Evolutionary conservation across 106 monocot genomes (phyloP).

Genomic region (Iris macrosiphon): DNA sequence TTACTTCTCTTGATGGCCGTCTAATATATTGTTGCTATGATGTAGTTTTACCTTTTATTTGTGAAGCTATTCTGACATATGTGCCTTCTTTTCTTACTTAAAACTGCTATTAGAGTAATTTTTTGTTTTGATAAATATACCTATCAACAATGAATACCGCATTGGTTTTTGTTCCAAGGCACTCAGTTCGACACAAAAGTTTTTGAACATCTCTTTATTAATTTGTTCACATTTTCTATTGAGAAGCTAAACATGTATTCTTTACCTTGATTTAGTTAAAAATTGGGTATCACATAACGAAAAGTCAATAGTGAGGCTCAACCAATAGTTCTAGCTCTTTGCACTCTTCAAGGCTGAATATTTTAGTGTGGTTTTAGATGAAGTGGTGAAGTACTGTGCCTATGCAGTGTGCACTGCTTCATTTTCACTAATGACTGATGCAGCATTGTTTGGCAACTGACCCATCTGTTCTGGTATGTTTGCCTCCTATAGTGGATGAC

Average conservation of each 20-base stretch:
- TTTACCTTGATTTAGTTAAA: not conserved
- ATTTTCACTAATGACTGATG: constrained; percentile 71
- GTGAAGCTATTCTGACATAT: too few species aligned
- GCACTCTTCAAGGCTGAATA: constrained; percentile 20
- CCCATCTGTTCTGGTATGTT: constrained; percentile 89
- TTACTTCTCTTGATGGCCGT: too few species aligned
- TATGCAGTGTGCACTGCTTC: constrained; percentile 50
- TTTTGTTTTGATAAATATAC: too few species aligned
- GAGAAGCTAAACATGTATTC: not conserved
- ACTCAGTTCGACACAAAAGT: not conserved
- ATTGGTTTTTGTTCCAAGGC: constrained; percentile 1
- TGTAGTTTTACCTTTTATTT: too few species aligned
- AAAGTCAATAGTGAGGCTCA: constrained; percentile 6
- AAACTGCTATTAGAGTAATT: too few species aligned
- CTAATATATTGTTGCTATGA: too few species aligned
- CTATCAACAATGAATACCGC: too few species aligned
- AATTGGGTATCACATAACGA: constrained; percentile 1
- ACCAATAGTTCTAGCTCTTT: constrained; percentile 17
- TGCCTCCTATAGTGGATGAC: constrained; percentile 99
- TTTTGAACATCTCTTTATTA: not conserved
- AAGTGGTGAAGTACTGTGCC: constrained; percentile 38
- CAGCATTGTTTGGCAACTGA: constrained; percentile 87
- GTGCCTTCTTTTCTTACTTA: too few species aligned
- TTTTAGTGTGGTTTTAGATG: constrained; percentile 49
- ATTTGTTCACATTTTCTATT: not conserved